Percentiles rank a stretch among this genome's conserved stretches.
Evolutionary conservation across 768 basidiomycete species (phyloP).

Genomic region (Amanita phalloides): DNA sequence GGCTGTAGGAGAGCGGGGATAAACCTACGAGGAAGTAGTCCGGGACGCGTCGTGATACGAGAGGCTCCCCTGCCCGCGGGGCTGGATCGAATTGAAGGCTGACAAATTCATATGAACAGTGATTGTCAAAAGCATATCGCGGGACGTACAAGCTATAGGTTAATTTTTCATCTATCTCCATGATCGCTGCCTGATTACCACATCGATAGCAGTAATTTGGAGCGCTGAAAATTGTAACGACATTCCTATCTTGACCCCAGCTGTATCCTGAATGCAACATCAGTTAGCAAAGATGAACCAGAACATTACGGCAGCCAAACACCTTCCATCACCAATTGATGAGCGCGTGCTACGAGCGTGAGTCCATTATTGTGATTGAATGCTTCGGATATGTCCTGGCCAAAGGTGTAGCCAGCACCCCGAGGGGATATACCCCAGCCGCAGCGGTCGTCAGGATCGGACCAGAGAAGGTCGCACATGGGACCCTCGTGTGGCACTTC

Average conservation of each 20-base stretch:
- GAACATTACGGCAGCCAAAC: slow-evolving; percentile 15
- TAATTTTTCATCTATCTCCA: slow-evolving; percentile 99
- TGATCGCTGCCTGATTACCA: slow-evolving; percentile 98
- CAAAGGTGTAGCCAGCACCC: slow-evolving; percentile 98
- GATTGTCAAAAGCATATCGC: not conserved
- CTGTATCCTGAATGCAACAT: slow-evolving; percentile 55
- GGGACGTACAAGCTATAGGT: slow-evolving; percentile 80
- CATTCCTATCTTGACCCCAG: slow-evolving; percentile 98
- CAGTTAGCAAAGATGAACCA: not conserved
- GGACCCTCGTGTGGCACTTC: slow-evolving; percentile 99
- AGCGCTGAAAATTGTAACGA: slow-evolving; percentile 98
- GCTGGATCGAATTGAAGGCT: slow-evolving; percentile 99
- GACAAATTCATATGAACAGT: slow-evolving; percentile 1
- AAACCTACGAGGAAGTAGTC: slow-evolving; percentile 85
- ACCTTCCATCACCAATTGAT: slow-evolving; percentile 98
- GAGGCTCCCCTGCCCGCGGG: slow-evolving; percentile 95
- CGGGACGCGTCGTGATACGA: slow-evolving; percentile 91
- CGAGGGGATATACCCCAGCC: slow-evolving; percentile 99
- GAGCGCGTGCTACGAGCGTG: slow-evolving; percentile 88
- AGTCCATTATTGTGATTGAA: slow-evolving; percentile 99
- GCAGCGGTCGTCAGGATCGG: slow-evolving; percentile 97
- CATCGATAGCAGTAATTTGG: slow-evolving; percentile 99
- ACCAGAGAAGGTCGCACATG: slow-evolving; percentile 99
- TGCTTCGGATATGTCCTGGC: slow-evolving; percentile 97
- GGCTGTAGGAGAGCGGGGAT: not conserved